Evolutionary conservation across 305 asterid species (phyloP).

Genomic region (Solanum hybrid): DNA sequence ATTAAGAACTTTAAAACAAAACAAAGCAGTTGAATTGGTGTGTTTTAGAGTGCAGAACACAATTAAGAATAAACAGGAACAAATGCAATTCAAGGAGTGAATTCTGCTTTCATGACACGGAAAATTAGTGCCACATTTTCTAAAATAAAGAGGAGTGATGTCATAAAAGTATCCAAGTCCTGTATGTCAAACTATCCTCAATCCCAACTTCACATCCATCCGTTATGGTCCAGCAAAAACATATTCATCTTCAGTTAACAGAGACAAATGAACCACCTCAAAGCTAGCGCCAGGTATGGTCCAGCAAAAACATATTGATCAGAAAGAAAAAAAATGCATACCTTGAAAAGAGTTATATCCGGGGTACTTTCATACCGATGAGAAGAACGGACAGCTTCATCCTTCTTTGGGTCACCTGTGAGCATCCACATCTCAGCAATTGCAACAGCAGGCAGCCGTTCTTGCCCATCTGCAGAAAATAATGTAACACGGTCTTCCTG

Average conservation of each 20-base stretch:
- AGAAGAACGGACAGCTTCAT: conserved; percentile 86
- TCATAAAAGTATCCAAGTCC: neutral
- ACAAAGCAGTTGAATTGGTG: neutral
- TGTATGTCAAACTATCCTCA: neutral
- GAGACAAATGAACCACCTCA: neutral
- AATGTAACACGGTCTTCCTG: conserved; percentile 84
- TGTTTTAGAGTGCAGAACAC: neutral
- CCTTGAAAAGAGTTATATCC: conserved; percentile 90
- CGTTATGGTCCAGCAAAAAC: neutral
- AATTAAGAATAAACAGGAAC: neutral
- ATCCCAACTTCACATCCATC: neutral
- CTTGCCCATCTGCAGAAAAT: conserved; percentile 83
- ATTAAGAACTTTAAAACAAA: neutral
- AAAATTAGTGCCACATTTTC: neutral
- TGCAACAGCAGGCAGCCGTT: conserved; percentile 78
- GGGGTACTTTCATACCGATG: conserved; percentile 95
- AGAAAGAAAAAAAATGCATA: conserved; percentile 18
- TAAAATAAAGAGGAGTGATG: neutral
- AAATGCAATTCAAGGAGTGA: neutral
- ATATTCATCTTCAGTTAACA: neutral
- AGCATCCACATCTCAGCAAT: conserved; percentile 99
- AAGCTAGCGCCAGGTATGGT: neutral
- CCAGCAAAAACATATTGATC: neutral
- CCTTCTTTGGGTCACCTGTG: conserved; percentile 74
- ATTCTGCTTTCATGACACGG: neutral